Evolutionary conservation across 2,329 filamentous ascomycete species (phyloP), one percentile per base, ranked within the genome.

Genomic region (Gaeumannomyces tritici): DNA sequence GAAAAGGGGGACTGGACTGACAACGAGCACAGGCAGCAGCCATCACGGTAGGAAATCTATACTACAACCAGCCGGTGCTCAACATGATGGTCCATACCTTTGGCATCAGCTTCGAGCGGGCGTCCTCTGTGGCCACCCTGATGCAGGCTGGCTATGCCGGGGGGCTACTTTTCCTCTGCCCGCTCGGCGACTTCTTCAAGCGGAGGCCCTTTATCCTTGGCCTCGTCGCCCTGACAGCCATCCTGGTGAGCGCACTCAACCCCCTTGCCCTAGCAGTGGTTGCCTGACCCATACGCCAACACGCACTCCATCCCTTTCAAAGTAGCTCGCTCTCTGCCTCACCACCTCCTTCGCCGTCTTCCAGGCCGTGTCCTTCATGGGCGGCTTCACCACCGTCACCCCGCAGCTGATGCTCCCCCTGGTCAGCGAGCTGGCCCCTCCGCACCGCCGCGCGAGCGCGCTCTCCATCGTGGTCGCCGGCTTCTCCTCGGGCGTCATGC

Each of bases 331-430:
- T 0, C 79, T 92, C 7, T 92, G 89, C 65, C 70, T 91, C 0
- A 93, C 90, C 0, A 75, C 75, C 2, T 81, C 80, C 2, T 88
- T 92, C 66, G 70, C 75, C 0, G 79, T 81, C 8, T 93, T 95
- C 72, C 80, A 84, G 0, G 85, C 80, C 1, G 77, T 93, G 24
- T 90, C 88, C 6, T 93, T 89, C 73, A 75, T 93, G 62, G 85
- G 84, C 13, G 86, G 87, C n/a, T 75, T 89, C n/a, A 88, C 88
- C 1, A 95, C 90, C 0, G 90, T 93, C 2, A 93, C 90, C 3
- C 90, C 89, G 15, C 86, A 89, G 72, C 76, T 89, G 62, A 91
- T 95, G 89, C 85, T 95, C 21, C 90, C 90, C 0, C 78, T 95
- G 0, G 89, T 93, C 0, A 89, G 89, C 2, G 89, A 93, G 68